phyloP scores from a whole-genome alignment of 345 rosid species.

The Draba incana region DNA sequence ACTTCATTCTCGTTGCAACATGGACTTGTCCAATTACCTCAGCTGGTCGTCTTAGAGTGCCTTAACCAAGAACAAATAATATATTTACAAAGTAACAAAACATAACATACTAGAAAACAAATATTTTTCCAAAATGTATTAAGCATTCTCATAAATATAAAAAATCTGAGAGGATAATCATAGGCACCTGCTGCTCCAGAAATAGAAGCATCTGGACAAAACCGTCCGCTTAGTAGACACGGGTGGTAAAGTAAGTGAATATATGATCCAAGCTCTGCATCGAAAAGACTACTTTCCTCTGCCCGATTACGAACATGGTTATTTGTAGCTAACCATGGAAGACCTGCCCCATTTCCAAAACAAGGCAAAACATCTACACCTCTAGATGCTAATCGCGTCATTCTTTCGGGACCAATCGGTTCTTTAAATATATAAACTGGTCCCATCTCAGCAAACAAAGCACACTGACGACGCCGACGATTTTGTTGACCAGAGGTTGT shows the following conservation, averaged over 20 bases:
- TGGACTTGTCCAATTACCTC: slow-evolving; percentile 98
- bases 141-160: not conserved
- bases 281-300: slow-evolving; percentile 78
- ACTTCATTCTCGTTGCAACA: slow-evolving; percentile 82
- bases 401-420: slow-evolving; percentile 88
- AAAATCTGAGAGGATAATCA: slow-evolving; percentile 13
- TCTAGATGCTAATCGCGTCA: slow-evolving; percentile 81
- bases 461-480: slow-evolving; percentile 92
- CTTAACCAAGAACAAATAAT: slow-evolving; percentile 46
- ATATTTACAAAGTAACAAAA: slow-evolving; percentile 13
- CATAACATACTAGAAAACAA: not conserved
- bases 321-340: slow-evolving; percentile 90
- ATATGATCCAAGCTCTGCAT: slow-evolving; percentile 79
- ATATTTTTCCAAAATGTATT: not conserved
- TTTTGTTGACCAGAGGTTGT: slow-evolving; percentile 78
- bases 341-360: slow-evolving; percentile 88
- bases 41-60: slow-evolving; percentile 79
- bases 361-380: slow-evolving; percentile 91
- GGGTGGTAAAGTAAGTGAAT: slow-evolving; percentile 93
- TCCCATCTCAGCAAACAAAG: slow-evolving; percentile 99
- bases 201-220: slow-evolving; percentile 95
- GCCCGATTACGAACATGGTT: slow-evolving; percentile 57
- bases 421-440: slow-evolving; percentile 93
- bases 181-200: slow-evolving; percentile 83
- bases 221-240: slow-evolving; percentile 80